phyloP scores from a whole-genome alignment of 2,329 filamentous ascomycete species.

The Clonostachys sp. region DNA sequence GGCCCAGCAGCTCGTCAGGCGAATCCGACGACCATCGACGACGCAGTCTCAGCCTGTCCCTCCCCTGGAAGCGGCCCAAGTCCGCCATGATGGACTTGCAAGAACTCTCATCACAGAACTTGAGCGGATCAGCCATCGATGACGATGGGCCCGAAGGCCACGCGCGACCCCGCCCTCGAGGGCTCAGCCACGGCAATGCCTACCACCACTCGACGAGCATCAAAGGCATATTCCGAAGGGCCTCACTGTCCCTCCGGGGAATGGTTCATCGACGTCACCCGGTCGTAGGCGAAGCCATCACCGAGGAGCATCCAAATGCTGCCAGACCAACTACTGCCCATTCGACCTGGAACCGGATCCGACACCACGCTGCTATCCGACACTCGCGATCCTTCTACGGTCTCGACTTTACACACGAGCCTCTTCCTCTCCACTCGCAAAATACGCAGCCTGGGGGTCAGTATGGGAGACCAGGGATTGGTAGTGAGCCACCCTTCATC shows the following conservation, averaged over 20 bases:
- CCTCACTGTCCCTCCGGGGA: slow-evolving; percentile 48
- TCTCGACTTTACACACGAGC: slow-evolving; percentile 22
- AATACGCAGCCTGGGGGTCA: no score
- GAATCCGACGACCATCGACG: neutral
- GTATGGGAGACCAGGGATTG: slow-evolving; percentile 31
- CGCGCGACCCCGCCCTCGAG: slow-evolving; percentile 8
- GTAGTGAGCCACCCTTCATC: slow-evolving; percentile 54
- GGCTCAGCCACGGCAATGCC: slow-evolving; percentile 14
- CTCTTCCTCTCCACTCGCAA: slow-evolving; percentile 2
- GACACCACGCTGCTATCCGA: slow-evolving; percentile 18
- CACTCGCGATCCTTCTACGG: slow-evolving; percentile 40
- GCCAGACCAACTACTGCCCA: slow-evolving; percentile 40
- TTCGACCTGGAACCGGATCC: slow-evolving; percentile 29
- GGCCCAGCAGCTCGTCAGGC: no score
- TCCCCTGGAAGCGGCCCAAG: slow-evolving; percentile 45
- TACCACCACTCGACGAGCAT: slow-evolving; percentile 25
- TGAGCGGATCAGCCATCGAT: slow-evolving; percentile 21
- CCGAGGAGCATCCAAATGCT: slow-evolving; percentile 14
- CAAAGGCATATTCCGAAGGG: slow-evolving; percentile 48
- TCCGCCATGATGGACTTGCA: slow-evolving; percentile 22
- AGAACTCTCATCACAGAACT: no score
- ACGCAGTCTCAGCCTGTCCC: slow-evolving; percentile 44
- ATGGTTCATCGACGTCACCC: slow-evolving; percentile 46
- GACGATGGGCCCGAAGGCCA: slow-evolving; percentile 15
- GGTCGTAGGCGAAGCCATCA: slow-evolving; percentile 17